A percentile compares a stretch with the other conserved stretches of the same genome.
Evolutionary conservation across 495 filamentous ascomycete species (phyloP).

Genomic region (Aspergillus baeticus): DNA sequence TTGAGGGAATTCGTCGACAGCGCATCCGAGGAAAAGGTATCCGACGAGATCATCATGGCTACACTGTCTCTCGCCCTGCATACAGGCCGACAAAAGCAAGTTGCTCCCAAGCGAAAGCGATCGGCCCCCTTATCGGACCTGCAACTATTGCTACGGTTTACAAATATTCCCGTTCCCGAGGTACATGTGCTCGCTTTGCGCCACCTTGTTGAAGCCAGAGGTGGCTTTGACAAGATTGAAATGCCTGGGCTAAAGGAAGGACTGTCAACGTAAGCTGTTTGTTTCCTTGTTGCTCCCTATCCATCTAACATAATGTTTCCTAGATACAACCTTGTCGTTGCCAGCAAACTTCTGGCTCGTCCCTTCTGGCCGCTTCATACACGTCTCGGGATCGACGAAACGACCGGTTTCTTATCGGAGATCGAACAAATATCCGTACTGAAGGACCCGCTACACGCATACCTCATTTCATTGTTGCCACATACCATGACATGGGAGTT

Average conservation of each 20-base stretch:
- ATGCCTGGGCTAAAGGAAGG: conserved; percentile 4
- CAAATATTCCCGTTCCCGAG: not conserved
- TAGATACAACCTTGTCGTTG: not conserved
- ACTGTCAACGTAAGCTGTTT: not conserved
- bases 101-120: not conserved
- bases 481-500: not conserved
- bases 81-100: not conserved
- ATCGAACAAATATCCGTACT: not conserved
- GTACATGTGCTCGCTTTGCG: not conserved
- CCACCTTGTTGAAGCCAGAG: not conserved
- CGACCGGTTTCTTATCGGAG: not conserved
- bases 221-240: not conserved
- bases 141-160: conserved; percentile 1
- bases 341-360: not conserved
- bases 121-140: not conserved
- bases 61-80: not conserved
- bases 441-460: not conserved
- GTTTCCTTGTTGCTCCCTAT: not conserved
- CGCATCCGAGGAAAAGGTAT: not conserved
- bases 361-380: not conserved
- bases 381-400: not conserved
- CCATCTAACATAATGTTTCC: not conserved
- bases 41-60: conserved; percentile 1
- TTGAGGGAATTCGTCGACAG: not conserved
- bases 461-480: not conserved